Conservation (phyloP, 805 yeast genomes). For the Candida incommunis region DNA sequence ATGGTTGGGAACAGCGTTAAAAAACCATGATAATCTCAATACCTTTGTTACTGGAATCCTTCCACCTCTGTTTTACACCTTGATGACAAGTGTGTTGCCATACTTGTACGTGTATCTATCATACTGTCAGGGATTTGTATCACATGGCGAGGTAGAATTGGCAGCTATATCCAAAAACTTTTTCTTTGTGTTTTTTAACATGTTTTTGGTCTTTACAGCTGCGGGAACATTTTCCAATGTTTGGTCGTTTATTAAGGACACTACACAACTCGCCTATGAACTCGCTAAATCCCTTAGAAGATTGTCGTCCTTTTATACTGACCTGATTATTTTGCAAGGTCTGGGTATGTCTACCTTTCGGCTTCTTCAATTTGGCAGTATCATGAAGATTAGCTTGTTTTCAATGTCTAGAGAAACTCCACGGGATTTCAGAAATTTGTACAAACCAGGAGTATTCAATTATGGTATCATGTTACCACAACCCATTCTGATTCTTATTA, state of each 20-base stretch:
- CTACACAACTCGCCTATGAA: conserved; percentile 76
- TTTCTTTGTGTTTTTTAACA: conserved; percentile 84
- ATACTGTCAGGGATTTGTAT: conserved; percentile 72
- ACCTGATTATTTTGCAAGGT: conserved; percentile 66
- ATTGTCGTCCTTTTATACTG: conserved; percentile 79
- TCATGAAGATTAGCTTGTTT: conserved; percentile 60
- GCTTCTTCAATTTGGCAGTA: conserved; percentile 64
- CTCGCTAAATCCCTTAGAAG: conserved; percentile 71
- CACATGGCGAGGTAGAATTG: conserved; percentile 85
- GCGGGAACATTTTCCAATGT: conserved; percentile 82
- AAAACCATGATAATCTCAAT: conserved; percentile 55
- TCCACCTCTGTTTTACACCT: conserved; percentile 83
- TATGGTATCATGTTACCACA: conserved; percentile 88
- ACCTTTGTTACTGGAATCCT: conserved; percentile 73
- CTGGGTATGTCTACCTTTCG: conserved; percentile 85
- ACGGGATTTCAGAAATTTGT: conserved; percentile 58
- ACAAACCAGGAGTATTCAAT: conserved; percentile 83
- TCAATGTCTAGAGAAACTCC: conserved; percentile 61
- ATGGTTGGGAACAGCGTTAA: conserved; percentile 51
- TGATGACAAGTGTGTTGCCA: conserved; percentile 72
- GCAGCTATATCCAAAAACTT: conserved; percentile 86
- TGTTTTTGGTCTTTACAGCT: conserved; percentile 85
- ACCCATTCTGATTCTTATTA: conserved; percentile 72
- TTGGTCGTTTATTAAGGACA: conserved; percentile 73
- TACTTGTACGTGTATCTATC: conserved; percentile 77